Base-by-base conservation (phyloP, 2,329 filamentous ascomycete genomes). In the Ophiostoma pallidulum region DNA sequence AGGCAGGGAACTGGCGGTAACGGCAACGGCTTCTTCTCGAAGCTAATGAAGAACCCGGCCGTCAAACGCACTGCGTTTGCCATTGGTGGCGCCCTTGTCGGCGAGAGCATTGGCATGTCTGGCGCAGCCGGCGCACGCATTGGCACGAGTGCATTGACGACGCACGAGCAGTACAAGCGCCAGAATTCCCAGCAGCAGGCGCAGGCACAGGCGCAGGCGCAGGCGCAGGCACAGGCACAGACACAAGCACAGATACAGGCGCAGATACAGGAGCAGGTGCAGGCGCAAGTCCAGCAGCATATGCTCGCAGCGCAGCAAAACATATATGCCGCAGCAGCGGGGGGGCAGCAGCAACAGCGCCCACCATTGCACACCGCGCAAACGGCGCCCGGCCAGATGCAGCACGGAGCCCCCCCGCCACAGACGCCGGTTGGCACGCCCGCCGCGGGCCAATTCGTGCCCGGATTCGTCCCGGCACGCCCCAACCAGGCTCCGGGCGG, bases 31-130 rank as follows among this genome's bases (percentile, higher is more conserved):
- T 13, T 51, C 14, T 50, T 56, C 8, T 50, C 51, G 18, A 54
- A 53, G 6, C n/a, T 53, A 4, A 29, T 53, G n/a, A 52, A 50
- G n/a, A 54, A 46, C 46, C 36, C 52, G 12, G 51, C 45, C 2
- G 46, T 54, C 14, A 52, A 54, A 43, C 50, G 47, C n/a, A 51
- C 49, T 1, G 50, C 50, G 1, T 46, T 48, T 12, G 45, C 42
- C 10, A 38, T 53, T 13, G 51, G 47, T 37, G 53, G 53, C 8
- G 50, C 48, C 2, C 16, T 53, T 0, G 47, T 55, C 0, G 46
- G 49, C 3, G 44, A 54, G 7, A 31, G 31, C 6, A 40, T 53
- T 3, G 50, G 53, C 19, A 32, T 54, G 26, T 29, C 43, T 1
- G 49, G 52, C 14, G 40, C 16, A 0, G 19, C 33, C 1, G 54